Percentiles rank a stretch among this genome's conserved stretches.
Conservation (phyloP, 352 stramenopile genomes). For the Phytophthora ohioensis region DNA sequence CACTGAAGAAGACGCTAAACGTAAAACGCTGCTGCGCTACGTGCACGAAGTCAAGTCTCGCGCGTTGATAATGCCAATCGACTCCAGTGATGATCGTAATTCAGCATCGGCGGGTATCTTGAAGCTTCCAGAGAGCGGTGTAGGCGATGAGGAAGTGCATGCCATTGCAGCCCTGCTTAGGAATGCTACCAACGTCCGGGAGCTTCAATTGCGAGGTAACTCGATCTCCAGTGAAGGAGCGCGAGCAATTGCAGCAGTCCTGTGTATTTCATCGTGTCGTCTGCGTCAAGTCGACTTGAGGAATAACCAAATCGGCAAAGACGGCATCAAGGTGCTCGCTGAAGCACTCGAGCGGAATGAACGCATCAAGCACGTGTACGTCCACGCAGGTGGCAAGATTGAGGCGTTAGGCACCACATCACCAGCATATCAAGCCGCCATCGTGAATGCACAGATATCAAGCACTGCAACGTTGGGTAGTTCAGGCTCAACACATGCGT, state of each 20-base stretch:
- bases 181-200: slow-evolving; percentile 90
- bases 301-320: slow-evolving; percentile 90
- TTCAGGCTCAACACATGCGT: slow-evolving; percentile 28
- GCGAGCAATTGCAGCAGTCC: slow-evolving; percentile 92
- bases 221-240: slow-evolving; percentile 93
- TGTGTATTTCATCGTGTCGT: slow-evolving; percentile 77
- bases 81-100: slow-evolving; percentile 15
- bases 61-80: slow-evolving; percentile 26
- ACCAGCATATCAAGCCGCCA: slow-evolving; percentile 37
- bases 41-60: slow-evolving; percentile 94
- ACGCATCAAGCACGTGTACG: slow-evolving; percentile 95
- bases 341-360: slow-evolving; percentile 95
- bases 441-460: slow-evolving; percentile 58
- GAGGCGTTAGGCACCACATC: slow-evolving; percentile 91
- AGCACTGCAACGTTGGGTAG: slow-evolving; percentile 43
- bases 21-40: slow-evolving; percentile 95
- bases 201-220: slow-evolving; percentile 94
- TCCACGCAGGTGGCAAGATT: slow-evolving; percentile 96
- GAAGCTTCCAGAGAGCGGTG: slow-evolving; percentile 89
- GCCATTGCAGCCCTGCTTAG: slow-evolving; percentile 93
- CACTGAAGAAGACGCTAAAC: slow-evolving; percentile 95
- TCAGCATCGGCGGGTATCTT: slow-evolving; percentile 38
- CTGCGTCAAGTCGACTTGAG: slow-evolving; percentile 93
- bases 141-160: slow-evolving; percentile 97
- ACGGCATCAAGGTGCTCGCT: slow-evolving; percentile 94